Conservation (phyloP, 768 basidiomycete species). For the Steccherinum ochraceum region DNA sequence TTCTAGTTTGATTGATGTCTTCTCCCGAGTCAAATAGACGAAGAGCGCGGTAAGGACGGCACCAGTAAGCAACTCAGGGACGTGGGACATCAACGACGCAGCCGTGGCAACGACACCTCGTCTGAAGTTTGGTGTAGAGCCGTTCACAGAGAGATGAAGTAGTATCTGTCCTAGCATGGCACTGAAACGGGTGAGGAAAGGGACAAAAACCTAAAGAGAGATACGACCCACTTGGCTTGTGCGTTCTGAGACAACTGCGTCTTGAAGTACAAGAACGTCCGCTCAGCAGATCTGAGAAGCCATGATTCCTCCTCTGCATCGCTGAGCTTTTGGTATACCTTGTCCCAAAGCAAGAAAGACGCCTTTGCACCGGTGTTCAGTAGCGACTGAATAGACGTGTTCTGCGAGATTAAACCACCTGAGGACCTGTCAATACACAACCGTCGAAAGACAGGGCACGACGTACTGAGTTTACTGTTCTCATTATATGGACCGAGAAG, state of each 20-base stretch:
- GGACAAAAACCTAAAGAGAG: background rate
- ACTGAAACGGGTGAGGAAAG: conserved; percentile 27
- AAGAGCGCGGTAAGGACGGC: conserved; percentile 56
- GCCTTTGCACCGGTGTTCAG: conserved; percentile 54
- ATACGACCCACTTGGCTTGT: conserved; percentile 41
- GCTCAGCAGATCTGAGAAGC: conserved; percentile 64
- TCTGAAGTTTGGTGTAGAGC: conserved; percentile 47
- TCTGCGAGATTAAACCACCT: conserved; percentile 45
- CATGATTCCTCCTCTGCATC: conserved; percentile 63
- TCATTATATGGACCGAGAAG: conserved; percentile 56
- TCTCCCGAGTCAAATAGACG: conserved; percentile 38
- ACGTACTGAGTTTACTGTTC: conserved; percentile 49
- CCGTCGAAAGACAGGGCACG: too few species aligned
- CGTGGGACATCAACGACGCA: conserved; percentile 33
- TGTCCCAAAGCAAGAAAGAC: conserved; percentile 84
- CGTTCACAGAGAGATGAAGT: conserved; percentile 62
- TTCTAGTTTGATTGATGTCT: conserved; percentile 18
- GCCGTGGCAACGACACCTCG: conserved; percentile 31
- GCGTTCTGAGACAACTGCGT: conserved; percentile 48
- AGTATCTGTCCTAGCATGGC: conserved; percentile 58
- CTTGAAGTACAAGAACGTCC: conserved; percentile 39
- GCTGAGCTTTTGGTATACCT: conserved; percentile 69
- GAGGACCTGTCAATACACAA: conserved; percentile 15
- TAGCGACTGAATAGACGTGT: conserved; percentile 42
- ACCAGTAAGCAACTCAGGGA: conserved; percentile 34